phyloP scores from a whole-genome alignment of 805 yeast genomes.

The Komagataella pseudopastoris region DNA sequence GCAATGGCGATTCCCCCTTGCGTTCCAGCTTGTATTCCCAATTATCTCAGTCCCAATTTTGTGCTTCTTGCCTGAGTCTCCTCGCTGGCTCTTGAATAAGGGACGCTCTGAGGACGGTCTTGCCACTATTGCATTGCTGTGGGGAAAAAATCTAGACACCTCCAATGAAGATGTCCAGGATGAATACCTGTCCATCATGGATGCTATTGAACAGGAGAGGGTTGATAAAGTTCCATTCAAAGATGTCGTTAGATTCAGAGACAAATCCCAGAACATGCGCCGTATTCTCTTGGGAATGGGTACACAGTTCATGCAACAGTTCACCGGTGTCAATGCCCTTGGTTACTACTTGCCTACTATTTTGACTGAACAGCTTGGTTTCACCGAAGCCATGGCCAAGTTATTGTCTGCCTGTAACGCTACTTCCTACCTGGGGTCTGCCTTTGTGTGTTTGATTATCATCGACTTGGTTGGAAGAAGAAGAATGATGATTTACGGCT shows the following conservation, averaged over 20 bases:
- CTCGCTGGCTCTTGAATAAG: slow-evolving; percentile 31
- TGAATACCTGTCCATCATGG: slow-evolving; percentile 1
- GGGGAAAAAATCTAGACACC: slow-evolving; percentile 1
- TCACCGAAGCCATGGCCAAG: slow-evolving; percentile 1
- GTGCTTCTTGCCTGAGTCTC: slow-evolving; percentile 15
- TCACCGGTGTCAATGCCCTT: slow-evolving; percentile 61
- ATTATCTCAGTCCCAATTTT: slow-evolving; percentile 4
- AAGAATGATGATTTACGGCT: slow-evolving; percentile 10
- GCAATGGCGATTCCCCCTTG: slow-evolving; percentile 57
- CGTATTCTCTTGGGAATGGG: slow-evolving; percentile 51
- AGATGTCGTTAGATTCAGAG: slow-evolving; percentile 26
- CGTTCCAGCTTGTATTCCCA: slow-evolving; percentile 40
- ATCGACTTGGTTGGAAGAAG: slow-evolving; percentile 17
- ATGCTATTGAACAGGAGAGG: slow-evolving; percentile 7
- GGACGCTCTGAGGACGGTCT: slow-evolving; percentile 28
- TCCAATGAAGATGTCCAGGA: neutral
- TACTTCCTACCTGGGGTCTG: slow-evolving; percentile 2
- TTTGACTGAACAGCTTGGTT: slow-evolving; percentile 1
- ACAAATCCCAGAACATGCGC: slow-evolving; percentile 47
- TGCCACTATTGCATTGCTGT: slow-evolving; percentile 7
- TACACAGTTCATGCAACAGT: slow-evolving; percentile 57
- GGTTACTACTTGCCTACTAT: slow-evolving; percentile 32
- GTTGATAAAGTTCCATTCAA: slow-evolving; percentile 26
- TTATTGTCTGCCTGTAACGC: slow-evolving; percentile 2
- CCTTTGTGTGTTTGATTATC: slow-evolving; percentile 3